These are phyloP conservation scores for Didymella arachidicola DNA, from an alignment of 2,329 filamentous ascomycete species.

Conservation along the genomic window DNA sequence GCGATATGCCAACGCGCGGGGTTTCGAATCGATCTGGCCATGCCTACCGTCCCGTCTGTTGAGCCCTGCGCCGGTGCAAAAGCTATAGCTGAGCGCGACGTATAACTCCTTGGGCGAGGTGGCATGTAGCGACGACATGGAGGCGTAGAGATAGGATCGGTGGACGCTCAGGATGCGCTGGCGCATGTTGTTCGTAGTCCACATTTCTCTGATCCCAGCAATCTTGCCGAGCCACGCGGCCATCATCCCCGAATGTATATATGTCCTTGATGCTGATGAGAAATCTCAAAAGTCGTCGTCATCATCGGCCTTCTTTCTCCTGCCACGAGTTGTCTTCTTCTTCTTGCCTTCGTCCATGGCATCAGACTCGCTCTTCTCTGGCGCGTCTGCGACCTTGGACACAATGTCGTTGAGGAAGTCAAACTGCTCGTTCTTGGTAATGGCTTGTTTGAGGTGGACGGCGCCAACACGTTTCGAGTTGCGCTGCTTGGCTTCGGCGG, in stretches of 20 bases:
- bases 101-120: not conserved
- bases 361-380: conserved; percentile 59
- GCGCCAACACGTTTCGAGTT: conserved; percentile 90
- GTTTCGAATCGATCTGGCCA: not conserved
- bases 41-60: not conserved
- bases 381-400: conserved; percentile 76
- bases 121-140: not conserved
- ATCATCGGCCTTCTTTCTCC: conserved; percentile 51
- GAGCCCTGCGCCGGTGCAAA: not conserved
- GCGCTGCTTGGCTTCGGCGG: conserved; percentile 80
- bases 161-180: not conserved
- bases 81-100: not conserved
- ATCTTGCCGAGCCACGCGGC: not conserved
- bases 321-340: conserved; percentile 51
- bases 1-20: not conserved
- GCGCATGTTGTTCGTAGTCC: not conserved
- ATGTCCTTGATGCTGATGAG: not conserved
- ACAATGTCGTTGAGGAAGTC: conserved; percentile 95
- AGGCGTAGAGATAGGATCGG: not conserved
- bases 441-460: conserved; percentile 88
- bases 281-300: conserved; percentile 46
- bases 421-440: conserved; percentile 88
- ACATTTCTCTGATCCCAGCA: too few relatives aligned
- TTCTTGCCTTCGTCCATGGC: conserved; percentile 53
- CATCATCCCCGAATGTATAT: not conserved